Evolutionary conservation across 805 yeast genomes (phyloP).

Genomic region (Yamadazyma philogaea): DNA sequence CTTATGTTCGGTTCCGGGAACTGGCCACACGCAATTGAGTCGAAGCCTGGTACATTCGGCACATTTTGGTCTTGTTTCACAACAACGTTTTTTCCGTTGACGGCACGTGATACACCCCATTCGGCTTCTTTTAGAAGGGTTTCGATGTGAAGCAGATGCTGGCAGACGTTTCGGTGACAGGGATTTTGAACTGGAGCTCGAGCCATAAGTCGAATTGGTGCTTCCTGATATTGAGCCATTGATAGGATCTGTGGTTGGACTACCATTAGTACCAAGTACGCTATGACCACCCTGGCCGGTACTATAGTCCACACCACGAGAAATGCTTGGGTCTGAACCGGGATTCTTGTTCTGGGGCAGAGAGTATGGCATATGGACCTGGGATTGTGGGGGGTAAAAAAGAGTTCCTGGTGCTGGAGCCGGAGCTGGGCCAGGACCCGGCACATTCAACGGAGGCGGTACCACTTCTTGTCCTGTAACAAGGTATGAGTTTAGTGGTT

Average conservation of each 20-base stretch:
- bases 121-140: conserved; percentile 50
- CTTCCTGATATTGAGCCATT: too few relatives aligned
- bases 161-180: conserved; percentile 4
- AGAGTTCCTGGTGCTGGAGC: not conserved
- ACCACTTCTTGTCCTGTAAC: not conserved
- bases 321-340: too few relatives aligned
- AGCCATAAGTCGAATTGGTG: not conserved
- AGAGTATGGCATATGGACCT: not conserved
- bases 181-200: not conserved
- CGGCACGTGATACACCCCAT: conserved; percentile 80
- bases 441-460: not conserved
- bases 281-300: too few relatives aligned
- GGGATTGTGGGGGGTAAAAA: not conserved
- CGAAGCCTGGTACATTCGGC: conserved; percentile 63
- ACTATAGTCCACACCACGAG: too few relatives aligned
- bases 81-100: conserved; percentile 72
- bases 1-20: conserved; percentile 63
- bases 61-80: conserved; percentile 67
- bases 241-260: too few relatives aligned
- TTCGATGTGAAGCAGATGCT: not conserved
- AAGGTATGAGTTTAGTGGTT: not conserved
- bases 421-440: not conserved
- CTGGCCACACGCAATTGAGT: conserved; percentile 70
- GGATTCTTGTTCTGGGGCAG: too few relatives aligned
- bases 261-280: too few relatives aligned